A percentile compares a stretch with the other conserved stretches of the same genome.
phyloP scores from a whole-genome alignment of 1,284 basidiomycete species.

The Apiotrichum gracile region DNA sequence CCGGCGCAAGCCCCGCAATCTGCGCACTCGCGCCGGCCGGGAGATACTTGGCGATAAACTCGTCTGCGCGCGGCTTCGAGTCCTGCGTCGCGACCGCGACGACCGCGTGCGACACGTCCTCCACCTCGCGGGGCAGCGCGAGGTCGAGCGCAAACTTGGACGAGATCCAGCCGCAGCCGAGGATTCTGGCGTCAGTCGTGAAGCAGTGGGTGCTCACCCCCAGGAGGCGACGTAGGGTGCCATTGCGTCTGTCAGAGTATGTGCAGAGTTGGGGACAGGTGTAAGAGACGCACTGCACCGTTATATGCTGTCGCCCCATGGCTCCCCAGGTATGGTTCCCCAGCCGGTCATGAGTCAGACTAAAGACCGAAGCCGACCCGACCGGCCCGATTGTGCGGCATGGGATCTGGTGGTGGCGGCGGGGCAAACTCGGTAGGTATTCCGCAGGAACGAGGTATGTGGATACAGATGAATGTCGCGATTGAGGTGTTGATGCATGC shows the following conservation, averaged over 20 bases:
- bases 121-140: slow-evolving; percentile 36
- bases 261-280: background rate
- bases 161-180: slow-evolving; percentile 32
- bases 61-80: slow-evolving; percentile 32
- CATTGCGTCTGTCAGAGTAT: background rate
- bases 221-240: slow-evolving; percentile 11
- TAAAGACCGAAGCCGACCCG: no score
- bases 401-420: no score
- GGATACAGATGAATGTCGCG: no score
- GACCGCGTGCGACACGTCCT: slow-evolving; percentile 48
- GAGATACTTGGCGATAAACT: slow-evolving; percentile 43
- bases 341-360: no score
- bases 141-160: slow-evolving; percentile 47
- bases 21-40: slow-evolving; percentile 32
- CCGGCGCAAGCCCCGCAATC: slow-evolving; percentile 22
- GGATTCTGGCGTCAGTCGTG: slow-evolving; percentile 7
- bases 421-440: no score
- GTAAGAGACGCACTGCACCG: no score
- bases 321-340: no score
- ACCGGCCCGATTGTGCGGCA: no score
- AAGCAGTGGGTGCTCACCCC: slow-evolving; percentile 4
- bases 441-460: no score
- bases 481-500: no score
- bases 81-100: slow-evolving; percentile 48
- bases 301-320: no score